Evolutionary conservation across 768 basidiomycete species (phyloP).

Genomic region (Naganishia vishniacii): DNA sequence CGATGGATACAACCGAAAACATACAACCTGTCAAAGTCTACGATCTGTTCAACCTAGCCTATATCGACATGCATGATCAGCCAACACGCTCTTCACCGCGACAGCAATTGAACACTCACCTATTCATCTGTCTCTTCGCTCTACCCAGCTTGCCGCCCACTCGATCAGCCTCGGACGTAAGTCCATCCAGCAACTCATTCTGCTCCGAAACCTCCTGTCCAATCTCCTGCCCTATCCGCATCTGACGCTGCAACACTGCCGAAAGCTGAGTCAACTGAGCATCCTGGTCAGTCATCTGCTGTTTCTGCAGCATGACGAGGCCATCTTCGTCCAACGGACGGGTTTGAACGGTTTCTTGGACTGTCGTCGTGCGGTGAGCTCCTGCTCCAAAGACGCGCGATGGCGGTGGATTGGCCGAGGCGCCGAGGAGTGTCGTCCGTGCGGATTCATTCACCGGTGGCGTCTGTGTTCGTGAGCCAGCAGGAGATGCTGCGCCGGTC

Average conservation of each 20-base stretch:
- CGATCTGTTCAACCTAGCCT: neutral
- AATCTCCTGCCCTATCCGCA: slow-evolving; percentile 80
- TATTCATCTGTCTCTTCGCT: slow-evolving; percentile 76
- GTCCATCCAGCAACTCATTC: slow-evolving; percentile 76
- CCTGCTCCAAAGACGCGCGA: slow-evolving; percentile 70
- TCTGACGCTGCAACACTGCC: slow-evolving; percentile 74
- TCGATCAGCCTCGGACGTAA: slow-evolving; percentile 68
- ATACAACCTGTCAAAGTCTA: too few species aligned
- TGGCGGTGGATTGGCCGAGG: slow-evolving; percentile 40
- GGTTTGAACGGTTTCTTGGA: slow-evolving; percentile 76
- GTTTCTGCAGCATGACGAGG: slow-evolving; percentile 69
- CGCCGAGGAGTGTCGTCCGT: slow-evolving; percentile 62
- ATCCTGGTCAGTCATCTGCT: slow-evolving; percentile 79
- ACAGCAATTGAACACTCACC: slow-evolving; percentile 37
- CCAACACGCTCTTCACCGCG: neutral
- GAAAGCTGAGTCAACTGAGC: slow-evolving; percentile 70
- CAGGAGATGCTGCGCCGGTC: too few species aligned
- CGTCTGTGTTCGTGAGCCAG: slow-evolving; percentile 10
- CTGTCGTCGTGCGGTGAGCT: slow-evolving; percentile 49
- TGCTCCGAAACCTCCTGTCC: slow-evolving; percentile 73
- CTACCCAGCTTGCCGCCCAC: slow-evolving; percentile 71
- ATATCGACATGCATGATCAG: neutral
- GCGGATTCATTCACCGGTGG: slow-evolving; percentile 57
- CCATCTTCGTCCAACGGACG: slow-evolving; percentile 81
- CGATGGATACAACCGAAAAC: neutral